Evolutionary conservation across 768 basidiomycete species (phyloP), one percentile per base, ranked within the genome.

Genomic region (Trametes gibbosa): DNA sequence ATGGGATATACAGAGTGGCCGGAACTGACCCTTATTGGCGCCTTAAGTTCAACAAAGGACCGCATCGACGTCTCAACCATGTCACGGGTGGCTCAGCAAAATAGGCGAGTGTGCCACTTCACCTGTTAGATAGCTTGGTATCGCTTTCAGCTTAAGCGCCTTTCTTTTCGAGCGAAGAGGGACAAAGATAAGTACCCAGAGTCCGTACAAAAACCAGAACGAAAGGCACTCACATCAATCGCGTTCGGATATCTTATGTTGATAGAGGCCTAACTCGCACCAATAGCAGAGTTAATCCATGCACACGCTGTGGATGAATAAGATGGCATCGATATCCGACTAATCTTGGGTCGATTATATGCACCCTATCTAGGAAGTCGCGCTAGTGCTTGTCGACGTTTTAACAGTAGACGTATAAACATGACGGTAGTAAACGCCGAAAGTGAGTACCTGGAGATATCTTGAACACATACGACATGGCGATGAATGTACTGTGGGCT

Each of bases 351-450:
- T 17, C 8, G 6, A n/a, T n/a, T 32, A 32, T 32, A 32, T 32
- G 29, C 35, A 24, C 51, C 48, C 58, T 75, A 83, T 47, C 89
- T 82, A 50, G 88, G 89, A 65, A 91, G 75, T 42, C 75, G 63
- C 62, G 73, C 67, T 70, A 79, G 71, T 4, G 70, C 70, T 66
- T 76, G 79, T 64, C 82, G 82, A 65, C 84, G 84, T 66, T 83
- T 84, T 35, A 83, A 58, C 47, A 92, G 69, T 27, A 92, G 75
- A 16, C 86, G 82, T 41, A 80, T 75, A 60, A 95, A 89, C 92
- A 97, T 95, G 58, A 84, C 77, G 2, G 87, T 77, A 0, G 95
- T 98, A 50, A 94, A 82, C 4, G 81, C 87, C 2, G 92, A 95
- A 2, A 98, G 77, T 1, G 93, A 85, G 76, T 91, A 95, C 95